A percentile compares a stretch with the other conserved stretches of the same genome.
Evolutionary conservation across 2,329 filamentous ascomycete species (phyloP).

Genomic region (Xenoacremonium recifei): DNA sequence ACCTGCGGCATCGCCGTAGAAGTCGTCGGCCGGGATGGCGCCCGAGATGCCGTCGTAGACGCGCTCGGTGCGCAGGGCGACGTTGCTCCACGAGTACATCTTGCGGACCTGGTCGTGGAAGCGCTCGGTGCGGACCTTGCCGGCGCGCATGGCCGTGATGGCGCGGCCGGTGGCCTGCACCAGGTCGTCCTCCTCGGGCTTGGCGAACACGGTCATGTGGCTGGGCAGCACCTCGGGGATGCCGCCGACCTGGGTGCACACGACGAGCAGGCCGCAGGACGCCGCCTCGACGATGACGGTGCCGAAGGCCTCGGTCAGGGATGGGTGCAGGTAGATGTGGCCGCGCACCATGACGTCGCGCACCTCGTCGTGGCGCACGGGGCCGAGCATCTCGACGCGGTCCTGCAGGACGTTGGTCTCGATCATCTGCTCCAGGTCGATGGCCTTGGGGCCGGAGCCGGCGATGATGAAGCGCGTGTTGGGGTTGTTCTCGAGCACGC

Average conservation of each 20-base stretch:
- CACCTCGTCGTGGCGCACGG: conserved; percentile 93
- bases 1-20: conserved; percentile 75
- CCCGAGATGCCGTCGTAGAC: conserved; percentile 94
- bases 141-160: conserved; percentile 80
- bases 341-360: conserved; percentile 96
- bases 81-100: conserved; percentile 99
- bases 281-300: conserved; percentile 98
- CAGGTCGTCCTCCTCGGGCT: conserved; percentile 93
- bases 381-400: conserved; percentile 86
- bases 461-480: conserved; percentile 97
- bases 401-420: conserved; percentile 93
- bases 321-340: conserved; percentile 94
- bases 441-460: conserved; percentile 92
- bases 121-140: conserved; percentile 83
- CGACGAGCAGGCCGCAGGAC: conserved; percentile 92
- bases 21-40: conserved; percentile 79
- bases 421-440: conserved; percentile 97
- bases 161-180: conserved; percentile 87
- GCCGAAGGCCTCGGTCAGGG: conserved; percentile 92
- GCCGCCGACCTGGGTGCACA: conserved; percentile 93
- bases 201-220: conserved; percentile 97
- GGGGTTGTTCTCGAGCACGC: conserved; percentile 83
- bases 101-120: conserved; percentile 97
- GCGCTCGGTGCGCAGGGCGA: conserved; percentile 87
- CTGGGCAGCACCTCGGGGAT: conserved; percentile 94